These are phyloP conservation scores for Vigna hirtella DNA, from an alignment of 306 rosid species.

Conservation along the genomic window DNA sequence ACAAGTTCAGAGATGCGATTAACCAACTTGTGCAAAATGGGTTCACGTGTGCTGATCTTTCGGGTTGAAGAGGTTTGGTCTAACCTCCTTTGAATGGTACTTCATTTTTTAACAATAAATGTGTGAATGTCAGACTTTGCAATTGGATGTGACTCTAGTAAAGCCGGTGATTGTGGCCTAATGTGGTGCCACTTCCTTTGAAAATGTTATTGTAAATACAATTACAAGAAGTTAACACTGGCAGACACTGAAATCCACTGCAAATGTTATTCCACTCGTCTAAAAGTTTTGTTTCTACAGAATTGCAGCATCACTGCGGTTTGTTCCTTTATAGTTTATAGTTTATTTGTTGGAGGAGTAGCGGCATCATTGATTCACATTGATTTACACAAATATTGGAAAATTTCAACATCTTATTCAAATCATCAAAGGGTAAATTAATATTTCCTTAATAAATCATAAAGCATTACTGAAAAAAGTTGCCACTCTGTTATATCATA, in stretches of 20 bases:
- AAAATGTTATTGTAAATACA: constrained; percentile 20
- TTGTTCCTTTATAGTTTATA: constrained; percentile 26
- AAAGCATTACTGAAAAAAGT: constrained; percentile 21
- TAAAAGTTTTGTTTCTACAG: background rate
- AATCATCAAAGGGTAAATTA: background rate
- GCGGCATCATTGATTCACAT: background rate
- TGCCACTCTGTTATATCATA: constrained; percentile 24
- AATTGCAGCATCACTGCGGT: constrained; percentile 11
- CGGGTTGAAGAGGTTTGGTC: constrained; percentile 66
- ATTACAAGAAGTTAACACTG: background rate
- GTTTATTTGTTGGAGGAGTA: background rate
- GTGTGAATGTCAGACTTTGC: constrained; percentile 26
- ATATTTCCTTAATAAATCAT: constrained; percentile 11
- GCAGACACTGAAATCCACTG: constrained; percentile 9
- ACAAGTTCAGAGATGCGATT: constrained; percentile 78
- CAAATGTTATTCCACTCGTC: background rate
- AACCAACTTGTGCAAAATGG: constrained; percentile 68
- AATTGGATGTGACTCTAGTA: constrained; percentile 1
- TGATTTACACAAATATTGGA: background rate
- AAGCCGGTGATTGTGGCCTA: constrained; percentile 24
- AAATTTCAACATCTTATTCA: constrained; percentile 8
- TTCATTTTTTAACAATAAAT: constrained; percentile 24
- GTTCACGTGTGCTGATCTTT: constrained; percentile 71
- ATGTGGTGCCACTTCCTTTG: constrained; percentile 9
- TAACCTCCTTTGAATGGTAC: constrained; percentile 4